Evolutionary conservation across 495 filamentous ascomycete species (phyloP), one percentile per base, ranked within the genome.

Genomic region (Penicillium odoratum): DNA sequence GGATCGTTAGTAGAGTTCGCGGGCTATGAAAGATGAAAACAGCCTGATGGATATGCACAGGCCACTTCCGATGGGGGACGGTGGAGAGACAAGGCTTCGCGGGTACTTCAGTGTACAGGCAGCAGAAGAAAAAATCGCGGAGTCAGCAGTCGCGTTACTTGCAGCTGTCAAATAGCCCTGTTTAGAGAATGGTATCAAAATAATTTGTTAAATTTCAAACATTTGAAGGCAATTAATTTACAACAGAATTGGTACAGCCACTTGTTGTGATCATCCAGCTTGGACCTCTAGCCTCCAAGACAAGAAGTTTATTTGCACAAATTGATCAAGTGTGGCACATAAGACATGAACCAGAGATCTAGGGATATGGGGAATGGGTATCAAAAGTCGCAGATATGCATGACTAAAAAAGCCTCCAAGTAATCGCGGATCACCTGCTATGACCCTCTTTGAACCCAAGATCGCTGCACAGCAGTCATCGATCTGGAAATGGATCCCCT

Each of bases 351-450:
- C 34, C 47, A 53, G 52, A 45, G 56, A 49, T 51, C 57, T 53
- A 45, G 51, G 55, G 55, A 43, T 47, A 60, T 53, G 58, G 53
- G 56, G 62, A 59, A 64, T 57, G 73, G 73, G 73, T 76, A 76
- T 76, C 73, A 75, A 75, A 71, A 69, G 69, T 64, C 65, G 65
- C 64, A 48, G 46, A 55, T 26, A 44, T 48, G 52, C 47, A 51
- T 54, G 63, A 67, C 64, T 62, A 51, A 63, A 53, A 61, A 51
- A 57, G 33, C 28, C 44, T 60, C 49, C 43, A 59, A 46, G 59
- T 57, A 45, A 52, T 62, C 49, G 61, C 51, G 43, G 57, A 57
- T 58, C 59, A 60, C 55, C 51, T 52, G 45, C 43, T 45, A 36
- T 60, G 50, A 51, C 36, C 34, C 31, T 26, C 18, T 46, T 21